phyloP scores from a whole-genome alignment of 768 basidiomycete species.

The Boletellus sp. region DNA sequence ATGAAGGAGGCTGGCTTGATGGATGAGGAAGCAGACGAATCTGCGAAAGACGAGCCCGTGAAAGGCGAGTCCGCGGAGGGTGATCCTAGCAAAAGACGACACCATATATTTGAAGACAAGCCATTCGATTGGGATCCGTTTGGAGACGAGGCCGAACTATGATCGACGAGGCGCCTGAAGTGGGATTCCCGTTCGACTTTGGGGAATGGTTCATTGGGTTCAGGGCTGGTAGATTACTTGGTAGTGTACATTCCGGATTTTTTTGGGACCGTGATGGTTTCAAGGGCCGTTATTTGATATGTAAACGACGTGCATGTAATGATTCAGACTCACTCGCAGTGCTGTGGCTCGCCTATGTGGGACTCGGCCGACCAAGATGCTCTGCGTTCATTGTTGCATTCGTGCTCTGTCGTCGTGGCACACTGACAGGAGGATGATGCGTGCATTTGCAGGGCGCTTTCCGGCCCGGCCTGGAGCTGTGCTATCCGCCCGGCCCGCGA shows the following conservation, averaged over 20 bases:
- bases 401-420: too few relatives aligned
- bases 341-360: too few relatives aligned
- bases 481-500: too few relatives aligned
- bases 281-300: background rate
- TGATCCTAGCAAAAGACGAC: slow-evolving; percentile 4
- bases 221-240: slow-evolving; percentile 5
- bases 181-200: background rate
- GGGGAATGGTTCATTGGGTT: background rate
- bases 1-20: slow-evolving; percentile 25
- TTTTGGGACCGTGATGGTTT: background rate
- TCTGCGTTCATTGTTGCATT: too few relatives aligned
- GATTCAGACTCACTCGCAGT: background rate
- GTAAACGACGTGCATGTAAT: background rate
- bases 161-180: background rate
- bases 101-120: slow-evolving; percentile 27
- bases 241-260: slow-evolving; percentile 3
- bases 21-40: slow-evolving; percentile 26
- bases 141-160: slow-evolving; percentile 26
- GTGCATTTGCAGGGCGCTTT: too few relatives aligned
- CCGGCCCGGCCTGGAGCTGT: too few relatives aligned
- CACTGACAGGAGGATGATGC: too few relatives aligned
- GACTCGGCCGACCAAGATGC: too few relatives aligned
- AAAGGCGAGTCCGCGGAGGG: slow-evolving; percentile 15
- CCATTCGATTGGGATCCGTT: slow-evolving; percentile 32
- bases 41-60: background rate